Evolutionary conservation across 176 grass and related monocot genomes (phyloP).

Genomic region (Hyparrhenia diplandra): DNA sequence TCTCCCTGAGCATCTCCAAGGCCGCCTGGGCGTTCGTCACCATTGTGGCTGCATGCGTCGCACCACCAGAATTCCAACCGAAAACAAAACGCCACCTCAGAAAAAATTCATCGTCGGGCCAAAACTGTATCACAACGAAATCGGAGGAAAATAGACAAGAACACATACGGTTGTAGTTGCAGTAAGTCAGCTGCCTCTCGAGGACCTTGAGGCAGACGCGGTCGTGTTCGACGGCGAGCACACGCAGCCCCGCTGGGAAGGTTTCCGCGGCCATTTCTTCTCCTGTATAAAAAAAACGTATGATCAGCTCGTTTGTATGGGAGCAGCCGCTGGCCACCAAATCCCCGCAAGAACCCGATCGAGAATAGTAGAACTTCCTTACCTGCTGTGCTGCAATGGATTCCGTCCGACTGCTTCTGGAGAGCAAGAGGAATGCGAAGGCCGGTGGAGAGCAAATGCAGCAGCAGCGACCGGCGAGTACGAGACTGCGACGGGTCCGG

Average conservation of each 20-base stretch:
- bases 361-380: neutral
- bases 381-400: neutral
- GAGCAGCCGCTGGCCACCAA: neutral
- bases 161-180: slow-evolving; percentile 35
- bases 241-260: slow-evolving; percentile 45
- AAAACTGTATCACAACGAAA: neutral
- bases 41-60: slow-evolving; percentile 37
- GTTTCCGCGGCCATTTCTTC: neutral
- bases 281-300: too few relatives aligned
- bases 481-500: neutral
- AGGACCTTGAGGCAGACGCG: slow-evolving; percentile 12
- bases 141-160: neutral
- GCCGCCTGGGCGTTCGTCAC: slow-evolving; percentile 15
- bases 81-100: neutral
- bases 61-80: neutral
- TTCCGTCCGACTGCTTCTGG: neutral
- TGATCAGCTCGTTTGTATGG: too few relatives aligned
- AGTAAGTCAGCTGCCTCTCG: neutral
- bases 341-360: neutral
- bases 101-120: too few relatives aligned
- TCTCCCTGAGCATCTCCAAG: slow-evolving; percentile 47
- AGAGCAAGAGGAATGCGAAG: too few relatives aligned
- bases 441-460: too few relatives aligned
- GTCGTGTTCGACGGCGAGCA: slow-evolving; percentile 46
- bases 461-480: too few relatives aligned